phyloP scores from a whole-genome alignment of 176 grass and related monocot species.

The Avena insularis region DNA sequence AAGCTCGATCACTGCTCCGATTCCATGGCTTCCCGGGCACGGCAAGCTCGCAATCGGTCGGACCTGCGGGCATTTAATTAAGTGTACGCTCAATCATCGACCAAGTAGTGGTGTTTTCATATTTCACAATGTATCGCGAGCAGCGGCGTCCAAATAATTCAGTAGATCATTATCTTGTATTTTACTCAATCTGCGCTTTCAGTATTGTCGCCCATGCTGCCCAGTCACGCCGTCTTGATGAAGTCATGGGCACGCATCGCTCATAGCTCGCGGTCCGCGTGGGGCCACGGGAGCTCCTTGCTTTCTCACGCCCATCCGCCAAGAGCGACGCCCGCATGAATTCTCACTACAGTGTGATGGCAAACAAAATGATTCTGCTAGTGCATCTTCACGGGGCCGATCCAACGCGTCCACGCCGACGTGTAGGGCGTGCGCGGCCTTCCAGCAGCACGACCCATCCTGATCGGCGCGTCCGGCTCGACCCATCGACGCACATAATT shows the following conservation, averaged over 20 bases:
- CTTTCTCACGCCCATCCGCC: background rate
- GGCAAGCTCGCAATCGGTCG: background rate
- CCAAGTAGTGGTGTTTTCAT: background rate
- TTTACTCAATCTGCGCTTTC: background rate
- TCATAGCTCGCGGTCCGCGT: background rate
- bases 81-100: background rate
- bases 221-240: background rate
- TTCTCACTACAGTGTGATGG: too few relatives aligned
- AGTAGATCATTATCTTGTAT: background rate
- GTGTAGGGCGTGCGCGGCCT: too few relatives aligned
- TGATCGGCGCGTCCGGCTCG: too few relatives aligned
- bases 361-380: too few relatives aligned
- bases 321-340: background rate
- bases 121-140: background rate
- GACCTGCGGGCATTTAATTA: background rate
- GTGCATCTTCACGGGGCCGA: too few relatives aligned
- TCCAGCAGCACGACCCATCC: too few relatives aligned
- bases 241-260: background rate
- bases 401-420: too few relatives aligned
- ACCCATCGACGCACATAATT: too few relatives aligned
- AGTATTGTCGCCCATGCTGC: background rate
- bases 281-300: background rate
- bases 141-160: background rate
- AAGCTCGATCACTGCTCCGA: background rate
- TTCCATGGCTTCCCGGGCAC: slow-evolving; percentile 38